Percentiles rank a stretch among this genome's conserved stretches.
Conservation (phyloP, 306 rosid species). For the Fragaria ananassa region DNA sequence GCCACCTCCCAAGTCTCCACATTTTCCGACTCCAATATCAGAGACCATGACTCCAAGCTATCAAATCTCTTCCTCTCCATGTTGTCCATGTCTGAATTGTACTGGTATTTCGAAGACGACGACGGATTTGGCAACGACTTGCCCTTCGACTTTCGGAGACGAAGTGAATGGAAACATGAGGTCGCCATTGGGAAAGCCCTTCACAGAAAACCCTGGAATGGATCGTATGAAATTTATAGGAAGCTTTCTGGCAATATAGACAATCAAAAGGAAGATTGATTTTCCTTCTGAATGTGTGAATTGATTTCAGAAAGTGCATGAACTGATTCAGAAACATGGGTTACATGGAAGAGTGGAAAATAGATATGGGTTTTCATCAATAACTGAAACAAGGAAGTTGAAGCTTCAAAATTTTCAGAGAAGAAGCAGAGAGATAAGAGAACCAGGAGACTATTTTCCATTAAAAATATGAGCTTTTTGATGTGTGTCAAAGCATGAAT, state of each 20-base stretch:
- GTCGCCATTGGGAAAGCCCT: conserved; percentile 48
- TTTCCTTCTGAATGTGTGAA: conserved; percentile 79
- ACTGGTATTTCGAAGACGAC: conserved; percentile 44
- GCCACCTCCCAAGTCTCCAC: conserved; percentile 92
- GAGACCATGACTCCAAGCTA: conserved; percentile 97
- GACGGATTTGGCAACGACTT: conserved; percentile 53
- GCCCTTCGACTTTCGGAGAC: conserved; percentile 62
- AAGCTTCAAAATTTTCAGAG: conserved; percentile 27
- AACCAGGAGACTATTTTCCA: conserved; percentile 24
- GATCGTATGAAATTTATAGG: conserved; percentile 1
- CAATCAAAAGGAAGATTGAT: conserved; percentile 40
- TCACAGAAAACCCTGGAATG: conserved; percentile 5
- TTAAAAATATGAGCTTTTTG: conserved; percentile 3
- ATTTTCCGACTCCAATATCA: conserved; percentile 95
- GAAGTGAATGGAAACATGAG: conserved; percentile 61
- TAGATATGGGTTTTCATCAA: conserved; percentile 37
- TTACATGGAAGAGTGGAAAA: conserved; percentile 28
- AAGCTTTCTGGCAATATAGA: conserved; percentile 25
- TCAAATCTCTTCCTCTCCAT: conserved; percentile 90
- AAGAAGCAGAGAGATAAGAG: conserved; percentile 19
- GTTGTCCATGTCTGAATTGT: conserved; percentile 55
- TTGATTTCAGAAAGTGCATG: conserved; percentile 74
- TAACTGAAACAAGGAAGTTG: conserved; percentile 30
- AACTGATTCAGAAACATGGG: conserved; percentile 80
- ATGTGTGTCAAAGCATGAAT: conserved; percentile 23